Evolutionary conservation across 345 rosid species (phyloP).

Genomic region (Cochlearia excelsa): DNA sequence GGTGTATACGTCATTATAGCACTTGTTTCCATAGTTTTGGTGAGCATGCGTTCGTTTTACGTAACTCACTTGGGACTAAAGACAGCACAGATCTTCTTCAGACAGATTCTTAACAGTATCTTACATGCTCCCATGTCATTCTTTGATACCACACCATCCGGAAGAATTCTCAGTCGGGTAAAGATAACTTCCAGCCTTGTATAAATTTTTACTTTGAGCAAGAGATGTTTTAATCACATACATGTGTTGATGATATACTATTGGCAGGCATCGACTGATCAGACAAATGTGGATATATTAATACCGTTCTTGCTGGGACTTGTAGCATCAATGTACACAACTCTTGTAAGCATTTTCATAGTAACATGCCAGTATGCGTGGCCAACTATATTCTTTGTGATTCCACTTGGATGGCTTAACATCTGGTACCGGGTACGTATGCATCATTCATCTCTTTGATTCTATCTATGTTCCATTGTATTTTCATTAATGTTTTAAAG

Average conservation of each 20-base stretch:
- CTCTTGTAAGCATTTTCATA: slow-evolving; percentile 74
- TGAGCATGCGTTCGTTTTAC: slow-evolving; percentile 49
- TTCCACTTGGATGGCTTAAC: slow-evolving; percentile 90
- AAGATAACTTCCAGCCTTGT: slow-evolving; percentile 19
- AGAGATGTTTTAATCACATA: no score
- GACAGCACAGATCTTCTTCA: slow-evolving; percentile 74
- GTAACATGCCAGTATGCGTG: slow-evolving; percentile 91
- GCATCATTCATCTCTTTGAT: neutral
- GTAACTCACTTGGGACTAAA: slow-evolving; percentile 67
- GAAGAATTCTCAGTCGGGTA: slow-evolving; percentile 91
- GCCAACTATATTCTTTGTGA: slow-evolving; percentile 76
- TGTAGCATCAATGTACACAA: slow-evolving; percentile 58
- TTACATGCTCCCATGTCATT: slow-evolving; percentile 98
- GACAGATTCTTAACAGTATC: slow-evolving; percentile 72
- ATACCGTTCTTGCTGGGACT: slow-evolving; percentile 62
- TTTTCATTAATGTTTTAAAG: neutral
- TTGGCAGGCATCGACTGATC: slow-evolving; percentile 85
- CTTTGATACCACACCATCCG: slow-evolving; percentile 95
- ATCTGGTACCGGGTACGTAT: slow-evolving; percentile 80
- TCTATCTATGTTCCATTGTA: neutral
- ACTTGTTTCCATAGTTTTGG: slow-evolving; percentile 49
- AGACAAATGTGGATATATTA: slow-evolving; percentile 69
- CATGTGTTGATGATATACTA: neutral
- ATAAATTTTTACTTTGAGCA: no score
- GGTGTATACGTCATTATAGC: slow-evolving; percentile 60